These are phyloP conservation scores for Gaultheria prostrata DNA, from an alignment of 148 eudicot genomes.

Conservation along the genomic window DNA sequence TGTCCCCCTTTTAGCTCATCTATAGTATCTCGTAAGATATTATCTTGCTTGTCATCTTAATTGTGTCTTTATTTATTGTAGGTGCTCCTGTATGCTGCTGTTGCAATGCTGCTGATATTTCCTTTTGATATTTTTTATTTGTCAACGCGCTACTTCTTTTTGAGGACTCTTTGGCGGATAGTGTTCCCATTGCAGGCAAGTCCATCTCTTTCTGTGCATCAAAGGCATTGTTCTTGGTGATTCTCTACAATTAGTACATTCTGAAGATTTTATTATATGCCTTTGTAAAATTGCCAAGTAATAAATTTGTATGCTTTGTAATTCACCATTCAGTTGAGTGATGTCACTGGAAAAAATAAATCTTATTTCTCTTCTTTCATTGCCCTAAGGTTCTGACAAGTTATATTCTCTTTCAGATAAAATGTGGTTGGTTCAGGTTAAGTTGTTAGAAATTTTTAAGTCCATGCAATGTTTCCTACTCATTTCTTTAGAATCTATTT, in stretches of 20 bases:
- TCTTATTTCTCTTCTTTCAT: not conserved
- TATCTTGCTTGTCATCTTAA: not conserved
- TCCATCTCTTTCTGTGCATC: slow-evolving; percentile 17
- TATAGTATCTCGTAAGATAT: not conserved
- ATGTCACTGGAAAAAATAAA: not conserved
- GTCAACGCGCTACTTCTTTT: slow-evolving; percentile 78
- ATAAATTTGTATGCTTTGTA: not conserved
- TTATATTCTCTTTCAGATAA: not conserved
- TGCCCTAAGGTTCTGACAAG: not conserved
- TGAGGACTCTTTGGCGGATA: slow-evolving; percentile 95
- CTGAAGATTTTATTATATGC: not conserved
- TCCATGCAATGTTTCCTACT: not conserved
- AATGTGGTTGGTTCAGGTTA: not conserved
- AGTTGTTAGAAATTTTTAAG: not conserved
- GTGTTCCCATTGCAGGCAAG: slow-evolving; percentile 94
- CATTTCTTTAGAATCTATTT: not conserved
- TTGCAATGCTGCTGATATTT: slow-evolving; percentile 63
- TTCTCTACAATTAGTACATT: not conserved
- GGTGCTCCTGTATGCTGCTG: slow-evolving; percentile 86
- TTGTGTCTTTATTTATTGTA: slow-evolving; percentile 35
- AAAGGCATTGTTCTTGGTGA: not conserved
- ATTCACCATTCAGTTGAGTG: not conserved
- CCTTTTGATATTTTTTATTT: slow-evolving; percentile 92
- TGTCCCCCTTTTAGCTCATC: not conserved
- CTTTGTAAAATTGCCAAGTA: not conserved